Evolutionary conservation across 2,329 filamentous ascomycete species (phyloP).

Genomic region (Capronia epimyces): DNA sequence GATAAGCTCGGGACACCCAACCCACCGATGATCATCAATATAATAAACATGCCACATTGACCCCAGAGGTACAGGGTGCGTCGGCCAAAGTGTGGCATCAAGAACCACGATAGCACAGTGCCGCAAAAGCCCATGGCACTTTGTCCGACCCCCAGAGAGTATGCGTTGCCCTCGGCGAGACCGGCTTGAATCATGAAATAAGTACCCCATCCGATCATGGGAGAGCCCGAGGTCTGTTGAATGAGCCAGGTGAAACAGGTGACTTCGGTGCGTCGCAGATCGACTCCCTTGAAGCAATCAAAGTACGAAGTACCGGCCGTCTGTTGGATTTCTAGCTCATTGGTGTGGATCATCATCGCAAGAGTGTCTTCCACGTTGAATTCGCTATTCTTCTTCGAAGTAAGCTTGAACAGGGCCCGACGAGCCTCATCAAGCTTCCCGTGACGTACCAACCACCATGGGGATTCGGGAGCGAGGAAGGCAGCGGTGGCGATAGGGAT

Average conservation of each 20-base stretch:
- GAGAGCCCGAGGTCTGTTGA: constrained; percentile 60
- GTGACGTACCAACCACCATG: constrained; percentile 50
- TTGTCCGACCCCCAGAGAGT: constrained; percentile 50
- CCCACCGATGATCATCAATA: constrained; percentile 34
- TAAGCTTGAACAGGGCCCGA: constrained; percentile 41
- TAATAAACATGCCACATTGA: constrained; percentile 52
- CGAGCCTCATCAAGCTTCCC: constrained; percentile 46
- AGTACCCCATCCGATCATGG: constrained; percentile 59
- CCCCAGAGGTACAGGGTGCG: constrained; percentile 35
- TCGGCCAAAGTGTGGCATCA: constrained; percentile 33
- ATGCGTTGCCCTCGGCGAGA: constrained; percentile 33
- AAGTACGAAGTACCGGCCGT: constrained; percentile 30
- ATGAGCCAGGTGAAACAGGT: constrained; percentile 37
- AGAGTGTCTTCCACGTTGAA: constrained; percentile 33
- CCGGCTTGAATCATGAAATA: constrained; percentile 54
- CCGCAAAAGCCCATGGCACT: constrained; percentile 57
- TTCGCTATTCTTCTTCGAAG: constrained; percentile 32
- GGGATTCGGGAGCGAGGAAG: constrained; percentile 42
- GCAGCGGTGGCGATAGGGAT: constrained; percentile 25
- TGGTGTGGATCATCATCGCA: constrained; percentile 31
- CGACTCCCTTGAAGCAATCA: constrained; percentile 35
- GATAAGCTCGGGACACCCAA: constrained; percentile 27
- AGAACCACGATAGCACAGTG: constrained; percentile 48
- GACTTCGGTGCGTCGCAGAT: constrained; percentile 42
- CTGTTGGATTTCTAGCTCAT: constrained; percentile 29